Conservation (phyloP, 331 rosid species). For the Malus hybrid region DNA sequence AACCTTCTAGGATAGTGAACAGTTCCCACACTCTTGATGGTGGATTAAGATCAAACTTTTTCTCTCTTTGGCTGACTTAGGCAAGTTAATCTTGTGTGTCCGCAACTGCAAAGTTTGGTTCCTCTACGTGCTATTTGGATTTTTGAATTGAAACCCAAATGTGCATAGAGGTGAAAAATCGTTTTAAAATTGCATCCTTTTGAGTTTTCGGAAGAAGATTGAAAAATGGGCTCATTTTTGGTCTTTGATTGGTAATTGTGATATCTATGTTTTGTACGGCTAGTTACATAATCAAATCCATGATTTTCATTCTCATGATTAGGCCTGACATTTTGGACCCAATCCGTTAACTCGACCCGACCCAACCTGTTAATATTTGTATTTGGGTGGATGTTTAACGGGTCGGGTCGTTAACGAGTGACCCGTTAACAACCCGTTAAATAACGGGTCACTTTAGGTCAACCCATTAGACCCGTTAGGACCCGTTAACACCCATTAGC, state of each 20-base stretch:
- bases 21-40: neutral
- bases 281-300: neutral
- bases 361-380: too few species aligned
- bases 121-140: neutral
- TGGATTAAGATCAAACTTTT: neutral
- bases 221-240: neutral
- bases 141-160: neutral
- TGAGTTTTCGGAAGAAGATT: neutral
- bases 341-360: too few species aligned
- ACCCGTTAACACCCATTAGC: too few species aligned
- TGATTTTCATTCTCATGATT: neutral
- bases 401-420: too few species aligned
- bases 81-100: neutral
- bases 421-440: too few species aligned
- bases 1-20: neutral
- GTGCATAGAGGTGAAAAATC: neutral
- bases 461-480: too few species aligned
- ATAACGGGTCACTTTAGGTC: too few species aligned
- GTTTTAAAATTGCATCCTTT: neutral
- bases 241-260: neutral
- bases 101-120: neutral
- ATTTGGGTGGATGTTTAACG: too few species aligned
- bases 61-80: neutral
- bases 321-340: too few species aligned
- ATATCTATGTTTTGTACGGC: neutral